phyloP scores from a whole-genome alignment of 805 yeast genomes.

The Hanseniaspora meyeri region DNA sequence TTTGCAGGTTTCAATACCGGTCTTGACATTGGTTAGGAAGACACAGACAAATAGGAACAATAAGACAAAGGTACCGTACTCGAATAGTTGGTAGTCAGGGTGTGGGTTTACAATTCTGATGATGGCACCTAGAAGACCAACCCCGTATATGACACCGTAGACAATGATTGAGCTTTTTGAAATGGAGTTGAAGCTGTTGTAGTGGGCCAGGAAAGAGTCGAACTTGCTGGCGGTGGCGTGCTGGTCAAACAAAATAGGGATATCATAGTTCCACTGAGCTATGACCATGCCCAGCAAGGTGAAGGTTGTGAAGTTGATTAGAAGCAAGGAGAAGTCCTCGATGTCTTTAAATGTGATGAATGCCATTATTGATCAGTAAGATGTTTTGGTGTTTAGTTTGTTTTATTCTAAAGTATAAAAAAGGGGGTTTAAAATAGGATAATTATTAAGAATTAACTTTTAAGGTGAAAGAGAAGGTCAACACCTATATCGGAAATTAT shows the following conservation, averaged over 20 bases:
- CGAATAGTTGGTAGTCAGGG: slow-evolving; percentile 75
- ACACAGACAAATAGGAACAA: slow-evolving; percentile 61
- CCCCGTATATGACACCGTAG: slow-evolving; percentile 37
- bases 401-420: too few species aligned
- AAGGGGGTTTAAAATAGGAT: neutral
- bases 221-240: slow-evolving; percentile 41
- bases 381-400: neutral
- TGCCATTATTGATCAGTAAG: neutral
- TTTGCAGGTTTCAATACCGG: slow-evolving; percentile 60
- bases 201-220: slow-evolving; percentile 55
- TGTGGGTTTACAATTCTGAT: slow-evolving; percentile 78
- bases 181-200: slow-evolving; percentile 55
- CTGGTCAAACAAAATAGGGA: slow-evolving; percentile 56
- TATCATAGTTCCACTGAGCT: slow-evolving; percentile 73
- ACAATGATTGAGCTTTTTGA: slow-evolving; percentile 33
- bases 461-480: too few species aligned
- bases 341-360: slow-evolving; percentile 22
- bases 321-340: slow-evolving; percentile 24
- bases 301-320: slow-evolving; percentile 38
- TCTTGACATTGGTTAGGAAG: slow-evolving; percentile 73
- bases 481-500: too few species aligned
- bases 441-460: too few species aligned
- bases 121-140: slow-evolving; percentile 57
- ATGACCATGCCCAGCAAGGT: slow-evolving; percentile 71
- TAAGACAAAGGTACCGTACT: slow-evolving; percentile 73